Evolutionary conservation across 2,329 filamentous ascomycete genomes (phyloP).

Genomic region (Penicillium sp.): DNA sequence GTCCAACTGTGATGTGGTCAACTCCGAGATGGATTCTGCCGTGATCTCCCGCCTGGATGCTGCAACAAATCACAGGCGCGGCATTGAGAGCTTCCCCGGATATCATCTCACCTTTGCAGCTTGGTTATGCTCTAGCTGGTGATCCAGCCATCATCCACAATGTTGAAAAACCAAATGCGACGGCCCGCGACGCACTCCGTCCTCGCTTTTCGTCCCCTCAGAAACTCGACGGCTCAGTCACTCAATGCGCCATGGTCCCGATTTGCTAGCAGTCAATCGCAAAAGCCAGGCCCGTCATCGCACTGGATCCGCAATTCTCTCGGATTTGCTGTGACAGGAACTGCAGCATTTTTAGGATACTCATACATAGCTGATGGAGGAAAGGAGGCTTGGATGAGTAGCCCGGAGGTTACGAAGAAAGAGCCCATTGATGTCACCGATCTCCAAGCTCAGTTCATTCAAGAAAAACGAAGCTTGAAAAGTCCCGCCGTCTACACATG

Average conservation of each 20-base stretch:
- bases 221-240: slow-evolving; percentile 14
- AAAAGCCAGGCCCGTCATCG: slow-evolving; percentile 15
- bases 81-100: slow-evolving; percentile 18
- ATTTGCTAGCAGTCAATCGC: slow-evolving; percentile 30
- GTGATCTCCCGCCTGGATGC: slow-evolving; percentile 29
- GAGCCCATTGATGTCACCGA: slow-evolving; percentile 49
- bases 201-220: slow-evolving; percentile 23
- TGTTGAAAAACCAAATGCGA: slow-evolving; percentile 30
- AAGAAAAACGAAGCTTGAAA: slow-evolving; percentile 77
- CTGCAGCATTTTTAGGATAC: slow-evolving; percentile 33
- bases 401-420: slow-evolving; percentile 18
- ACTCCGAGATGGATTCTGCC: slow-evolving; percentile 38
- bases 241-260: slow-evolving; percentile 26
- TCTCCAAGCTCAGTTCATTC: slow-evolving; percentile 80
- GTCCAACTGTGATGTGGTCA: slow-evolving; percentile 20
- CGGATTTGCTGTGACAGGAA: slow-evolving; percentile 31
- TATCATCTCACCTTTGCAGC: neutral
- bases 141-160: slow-evolving; percentile 14
- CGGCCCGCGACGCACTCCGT: slow-evolving; percentile 23
- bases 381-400: slow-evolving; percentile 19
- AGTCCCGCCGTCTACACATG: slow-evolving; percentile 89
- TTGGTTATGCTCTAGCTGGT: slow-evolving; percentile 4
- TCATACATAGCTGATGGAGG: slow-evolving; percentile 27
- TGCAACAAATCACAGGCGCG: slow-evolving; percentile 21
- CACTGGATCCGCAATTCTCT: slow-evolving; percentile 34